Base-by-base conservation (phyloP, 1,284 basidiomycete genomes). In the Heliocybe sulcata region DNA sequence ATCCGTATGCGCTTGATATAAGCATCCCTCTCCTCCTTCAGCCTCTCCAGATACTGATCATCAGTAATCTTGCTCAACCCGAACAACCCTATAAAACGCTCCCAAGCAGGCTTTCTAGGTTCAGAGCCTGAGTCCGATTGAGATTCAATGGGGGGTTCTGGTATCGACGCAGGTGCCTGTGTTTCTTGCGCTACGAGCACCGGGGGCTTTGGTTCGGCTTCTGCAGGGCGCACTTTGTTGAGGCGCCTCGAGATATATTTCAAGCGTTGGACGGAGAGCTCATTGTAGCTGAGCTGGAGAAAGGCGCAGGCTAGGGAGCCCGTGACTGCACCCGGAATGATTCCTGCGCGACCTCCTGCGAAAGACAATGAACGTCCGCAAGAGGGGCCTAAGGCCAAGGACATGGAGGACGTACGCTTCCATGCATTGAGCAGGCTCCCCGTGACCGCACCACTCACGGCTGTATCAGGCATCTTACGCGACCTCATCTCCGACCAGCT, bases 261-360 rank as follows among this genome's bases (percentile, higher is more conserved):
- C 55, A 90, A 69, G 55, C 87, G 75, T 51, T 69, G 64, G 19
- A 90, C 69, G 31, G 68, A 69, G n/a, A 82, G 57, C 65, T 90
- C 85, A 61, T 91, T 91, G 67, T 72, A 82, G 16, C 72, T 71
- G 57, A 79, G 71, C 61, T 91, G 89, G 14, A 88, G 64, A 20
- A 81, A 48, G 0, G 79, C 73, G 60, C 85, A 86, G 23, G 77
- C 65, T 2, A 80, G 58, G 14, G 76, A 76, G 20, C 77, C 81
- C 0, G 82, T 82, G 2, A 78, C 60, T 27, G 79, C 72, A 16
- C 84, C 86, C 0, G 85, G 73, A 48, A 77, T 50, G 11, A 77
- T 59, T 14, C 75, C 72, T 35, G 61, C 58, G 54, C 60, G 63
- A 0, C 80, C 79, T 51, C 71, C 79, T 82, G 51, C 2, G 38